A percentile compares a stretch with the other conserved stretches of the same genome.
Conservation (phyloP, 495 filamentous ascomycete genomes). For the Aspergillus sparsus region DNA sequence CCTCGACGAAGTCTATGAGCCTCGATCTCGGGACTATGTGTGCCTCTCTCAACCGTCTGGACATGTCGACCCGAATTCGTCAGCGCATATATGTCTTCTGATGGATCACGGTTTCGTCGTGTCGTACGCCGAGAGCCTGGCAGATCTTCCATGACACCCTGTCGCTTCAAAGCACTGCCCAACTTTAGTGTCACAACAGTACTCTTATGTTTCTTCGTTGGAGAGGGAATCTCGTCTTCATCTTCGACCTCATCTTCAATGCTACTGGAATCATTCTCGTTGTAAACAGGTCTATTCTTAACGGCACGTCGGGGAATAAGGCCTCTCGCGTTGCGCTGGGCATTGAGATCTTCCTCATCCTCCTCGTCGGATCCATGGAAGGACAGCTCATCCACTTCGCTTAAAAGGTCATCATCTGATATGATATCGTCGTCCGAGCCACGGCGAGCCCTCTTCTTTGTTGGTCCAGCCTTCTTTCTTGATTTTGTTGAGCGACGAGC, state of each 20-base stretch:
- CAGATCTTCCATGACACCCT: constrained; percentile 28
- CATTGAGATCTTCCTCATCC: constrained; percentile 60
- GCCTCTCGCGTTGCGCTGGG: constrained; percentile 67
- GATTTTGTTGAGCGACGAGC: constrained; percentile 39
- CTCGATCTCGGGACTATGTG: constrained; percentile 65
- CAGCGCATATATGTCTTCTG: constrained; percentile 63
- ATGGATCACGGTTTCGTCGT: constrained; percentile 58
- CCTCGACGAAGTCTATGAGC: constrained; percentile 54
- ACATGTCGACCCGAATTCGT: constrained; percentile 78
- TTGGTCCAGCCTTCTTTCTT: constrained; percentile 46
- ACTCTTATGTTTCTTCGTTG: constrained; percentile 38
- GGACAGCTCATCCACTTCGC: constrained; percentile 60
- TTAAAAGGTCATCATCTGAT: constrained; percentile 68
- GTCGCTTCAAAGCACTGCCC: constrained; percentile 34
- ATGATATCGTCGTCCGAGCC: constrained; percentile 65
- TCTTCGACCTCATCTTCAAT: constrained; percentile 45
- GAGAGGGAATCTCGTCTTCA: constrained; percentile 22
- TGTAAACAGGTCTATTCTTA: constrained; percentile 45
- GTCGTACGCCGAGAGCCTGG: constrained; percentile 55
- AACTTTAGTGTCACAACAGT: constrained; percentile 49
- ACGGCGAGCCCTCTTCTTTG: constrained; percentile 52
- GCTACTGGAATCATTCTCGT: constrained; percentile 28
- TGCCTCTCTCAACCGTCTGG: constrained; percentile 57
- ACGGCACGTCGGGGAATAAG: constrained; percentile 66
- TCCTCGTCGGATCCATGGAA: constrained; percentile 59